Conservation (phyloP, 2,329 filamentous ascomycete genomes). For the Keithomyces neogunnii region DNA sequence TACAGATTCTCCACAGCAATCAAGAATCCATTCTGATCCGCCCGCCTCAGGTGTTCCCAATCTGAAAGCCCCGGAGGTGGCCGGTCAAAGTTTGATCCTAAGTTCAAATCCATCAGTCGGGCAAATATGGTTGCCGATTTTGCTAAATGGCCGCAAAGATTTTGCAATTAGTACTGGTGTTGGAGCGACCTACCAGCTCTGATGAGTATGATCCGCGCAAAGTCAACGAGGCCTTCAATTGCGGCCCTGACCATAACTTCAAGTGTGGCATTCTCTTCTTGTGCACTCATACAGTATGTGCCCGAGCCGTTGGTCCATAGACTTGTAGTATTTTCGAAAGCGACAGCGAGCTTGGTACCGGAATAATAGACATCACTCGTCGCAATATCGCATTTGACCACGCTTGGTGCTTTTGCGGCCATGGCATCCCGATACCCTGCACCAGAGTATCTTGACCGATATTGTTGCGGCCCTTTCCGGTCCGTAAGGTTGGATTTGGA, state of each 20-base stretch:
- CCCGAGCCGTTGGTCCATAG: constrained; percentile 61
- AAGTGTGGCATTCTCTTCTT: constrained; percentile 64
- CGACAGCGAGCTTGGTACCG: constrained; percentile 49
- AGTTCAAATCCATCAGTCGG: background rate
- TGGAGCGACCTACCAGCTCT: constrained; percentile 38
- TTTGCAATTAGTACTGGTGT: background rate
- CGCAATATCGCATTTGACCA: constrained; percentile 58
- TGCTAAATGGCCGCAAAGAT: background rate
- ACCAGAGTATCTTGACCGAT: constrained; percentile 44
- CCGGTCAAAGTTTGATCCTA: constrained; percentile 62
- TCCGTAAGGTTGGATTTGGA: constrained; percentile 44
- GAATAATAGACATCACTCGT: constrained; percentile 68
- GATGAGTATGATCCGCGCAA: constrained; percentile 58
- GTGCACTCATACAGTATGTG: constrained; percentile 61
- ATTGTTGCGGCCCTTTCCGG: constrained; percentile 36
- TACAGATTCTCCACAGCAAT: constrained; percentile 60
- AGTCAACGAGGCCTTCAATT: constrained; percentile 51
- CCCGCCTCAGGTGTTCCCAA: constrained; percentile 50
- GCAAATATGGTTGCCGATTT: background rate
- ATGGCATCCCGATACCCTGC: constrained; percentile 30
- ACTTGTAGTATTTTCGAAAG: constrained; percentile 56
- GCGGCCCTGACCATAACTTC: constrained; percentile 56
- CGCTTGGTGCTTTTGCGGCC: constrained; percentile 39
- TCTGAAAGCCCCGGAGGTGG: constrained; percentile 49
- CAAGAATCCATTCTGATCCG: constrained; percentile 54